Evolutionary conservation across 2,329 filamentous ascomycete species (phyloP), one percentile per base, ranked within the genome.

Genomic region (Aspergillus pseudonomiae): DNA sequence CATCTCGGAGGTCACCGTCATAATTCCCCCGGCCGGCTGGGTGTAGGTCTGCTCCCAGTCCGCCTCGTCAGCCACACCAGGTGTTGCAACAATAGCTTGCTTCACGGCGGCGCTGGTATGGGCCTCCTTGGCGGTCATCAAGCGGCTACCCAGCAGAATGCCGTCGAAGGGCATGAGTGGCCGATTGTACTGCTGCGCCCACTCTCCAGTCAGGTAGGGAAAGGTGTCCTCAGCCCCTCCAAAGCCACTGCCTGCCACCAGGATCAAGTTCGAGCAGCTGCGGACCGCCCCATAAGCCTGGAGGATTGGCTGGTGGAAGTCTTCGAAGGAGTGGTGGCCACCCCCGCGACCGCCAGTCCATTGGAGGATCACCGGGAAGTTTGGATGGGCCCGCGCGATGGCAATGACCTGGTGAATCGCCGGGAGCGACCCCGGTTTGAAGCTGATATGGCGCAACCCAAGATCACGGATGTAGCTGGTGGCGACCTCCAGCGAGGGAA

Each of bases 1-100:
- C 95, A 99, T 99, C 81, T 99, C 95, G 1, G 95, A 99, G 68
- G 93, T 89, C 56, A 99, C 95, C 34, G 95, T 99, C 73, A 99
- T 94, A 67, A 99, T 89, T 77, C 95, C 95, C 72, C 95, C 95
- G 62, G 94, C 91, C 28, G 93, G 86, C 21, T 91, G 92, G 82
- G 94, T 93, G 84, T 97, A 97, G 5, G 93, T 96, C 81, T 94
- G 89, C 80, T 97, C 93, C 94, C 94, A 97, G 69, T 94, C 86
- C 65, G 45, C 45, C 45, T 78, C 79, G 73, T 97, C 93, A 57
- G 91, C 90, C 39, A 97, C 84, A 77, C 94, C 94, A 64, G 89
- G 87, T 4, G 93, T 93, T 64, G 94, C 92, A 46, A 92, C 90
- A 72, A 97, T 97, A 41, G 93, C 93, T 80, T 95, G 88, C 84